Evolutionary conservation across 2,329 filamentous ascomycete genomes (phyloP), one percentile per base, ranked within the genome.

Genomic region (Ramichloridium luteum): DNA sequence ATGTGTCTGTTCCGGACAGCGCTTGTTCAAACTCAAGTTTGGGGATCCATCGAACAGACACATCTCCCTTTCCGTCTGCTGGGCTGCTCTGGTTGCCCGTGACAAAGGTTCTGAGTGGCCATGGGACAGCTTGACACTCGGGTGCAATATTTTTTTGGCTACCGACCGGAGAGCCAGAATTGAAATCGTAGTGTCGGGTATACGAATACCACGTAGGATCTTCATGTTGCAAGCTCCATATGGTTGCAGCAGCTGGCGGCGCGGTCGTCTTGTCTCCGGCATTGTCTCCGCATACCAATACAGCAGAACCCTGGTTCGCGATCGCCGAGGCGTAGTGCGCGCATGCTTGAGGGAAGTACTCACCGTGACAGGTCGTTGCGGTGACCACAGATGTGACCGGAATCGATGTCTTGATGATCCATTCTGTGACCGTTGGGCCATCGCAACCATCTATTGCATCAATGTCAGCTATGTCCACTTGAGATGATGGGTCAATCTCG

Each of bases 21-120:
- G 16, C 35, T 2, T 31, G 30, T 14, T n/a, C 5, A 15, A 33
- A 34, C 25, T 37, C 35, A 3, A 15, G 10, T 4, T 13, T n/a
- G 2, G 35, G 35, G 11, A 37, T 8, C 25, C 18, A 37, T 4
- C 35, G 25, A n/a, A 37, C 23, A n/a, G n/a, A n/a, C n/a, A n/a
- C n/a, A n/a, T n/a, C n/a, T n/a, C 20, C 15, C 23, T 37, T 30
- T 6, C 31, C 35, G 31, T 31, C 33, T 23, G 33, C 31, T 14
- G 22, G n/a, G 6, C 10, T 9, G 17, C 4, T 16, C 12, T 18
- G 15, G 13, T 37, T 17, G 13, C 20, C 13, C n/a, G 15, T 13
- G 10, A 37, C 4, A 13, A 34, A 30, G 20, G 33, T 34, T 1
- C 28, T 31, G 11, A 31, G 35, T 11, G 35, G 35, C 35, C 35